A percentile compares a stretch with the other conserved stretches of the same genome.
phyloP scores from a whole-genome alignment of 2,329 filamentous ascomycete species.

The Tolypocladium nubicola region DNA sequence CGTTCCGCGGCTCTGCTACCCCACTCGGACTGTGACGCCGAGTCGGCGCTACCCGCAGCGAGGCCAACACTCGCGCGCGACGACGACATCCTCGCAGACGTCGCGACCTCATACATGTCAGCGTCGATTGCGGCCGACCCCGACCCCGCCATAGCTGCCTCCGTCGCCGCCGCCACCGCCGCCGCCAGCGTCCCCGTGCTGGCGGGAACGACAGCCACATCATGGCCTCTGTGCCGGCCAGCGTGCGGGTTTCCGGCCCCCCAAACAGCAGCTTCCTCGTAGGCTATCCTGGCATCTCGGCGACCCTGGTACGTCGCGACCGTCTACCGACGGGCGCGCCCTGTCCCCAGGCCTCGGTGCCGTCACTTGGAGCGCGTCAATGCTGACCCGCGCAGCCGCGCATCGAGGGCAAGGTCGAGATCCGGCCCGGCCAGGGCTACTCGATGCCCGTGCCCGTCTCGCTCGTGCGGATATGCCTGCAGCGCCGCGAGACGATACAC shows the following conservation, averaged over 20 bases:
- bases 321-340: slow-evolving; percentile 6
- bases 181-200: slow-evolving; percentile 4
- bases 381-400: slow-evolving; percentile 56
- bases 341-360: not conserved
- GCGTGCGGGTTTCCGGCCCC: slow-evolving; percentile 89
- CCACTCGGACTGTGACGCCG: slow-evolving; percentile 1
- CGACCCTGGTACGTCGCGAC: slow-evolving; percentile 68
- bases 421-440: slow-evolving; percentile 74
- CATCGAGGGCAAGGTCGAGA: slow-evolving; percentile 96
- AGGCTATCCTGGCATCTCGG: slow-evolving; percentile 95
- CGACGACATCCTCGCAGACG: not conserved
- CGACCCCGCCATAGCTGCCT: not conserved
- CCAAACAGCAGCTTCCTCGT: slow-evolving; percentile 96
- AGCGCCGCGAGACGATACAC: slow-evolving; percentile 91
- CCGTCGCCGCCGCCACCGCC: not conserved
- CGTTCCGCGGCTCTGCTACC: not conserved
- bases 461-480: slow-evolving; percentile 86
- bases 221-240: slow-evolving; percentile 25
- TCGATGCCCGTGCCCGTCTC: slow-evolving; percentile 86
- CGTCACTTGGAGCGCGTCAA: not conserved
- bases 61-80: not conserved
- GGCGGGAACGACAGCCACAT: slow-evolving; percentile 9
- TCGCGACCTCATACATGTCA: not conserved
- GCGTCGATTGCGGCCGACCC: not conserved
- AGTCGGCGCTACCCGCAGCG: not conserved